Conservation (phyloP, 78 protist species). For the Corallochytrium limacisporum region DNA sequence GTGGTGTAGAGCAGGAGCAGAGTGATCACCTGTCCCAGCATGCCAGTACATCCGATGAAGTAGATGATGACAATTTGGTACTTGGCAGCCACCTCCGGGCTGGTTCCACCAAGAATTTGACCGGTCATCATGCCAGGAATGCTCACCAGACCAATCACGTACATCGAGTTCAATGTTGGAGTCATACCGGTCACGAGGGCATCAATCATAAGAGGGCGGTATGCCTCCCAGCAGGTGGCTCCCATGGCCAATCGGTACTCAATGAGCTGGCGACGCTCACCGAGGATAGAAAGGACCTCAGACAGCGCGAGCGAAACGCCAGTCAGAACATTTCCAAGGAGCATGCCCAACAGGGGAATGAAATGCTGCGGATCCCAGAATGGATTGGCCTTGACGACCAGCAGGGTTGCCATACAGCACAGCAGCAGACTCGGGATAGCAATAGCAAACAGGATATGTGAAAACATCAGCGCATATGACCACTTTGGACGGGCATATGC, state of each 20-base stretch:
- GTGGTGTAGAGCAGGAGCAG: too few relatives aligned
- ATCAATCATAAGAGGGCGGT: not conserved
- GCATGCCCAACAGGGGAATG: not conserved
- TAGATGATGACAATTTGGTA: not conserved
- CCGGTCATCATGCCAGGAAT: slow-evolving; percentile 20
- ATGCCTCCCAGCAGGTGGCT: not conserved
- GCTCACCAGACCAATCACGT: slow-evolving; percentile 4
- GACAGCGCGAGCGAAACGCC: not conserved
- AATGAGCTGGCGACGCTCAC: not conserved
- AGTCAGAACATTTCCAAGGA: not conserved
- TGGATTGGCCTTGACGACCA: too few relatives aligned
- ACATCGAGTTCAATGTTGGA: slow-evolving; percentile 3
- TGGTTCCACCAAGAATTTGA: not conserved
- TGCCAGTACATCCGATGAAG: too few relatives aligned
- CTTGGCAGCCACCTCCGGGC: not conserved
- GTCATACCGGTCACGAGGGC: slow-evolving; percentile 4
- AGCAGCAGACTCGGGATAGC: too few relatives aligned
- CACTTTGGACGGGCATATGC: too few relatives aligned
- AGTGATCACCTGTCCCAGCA: too few relatives aligned
- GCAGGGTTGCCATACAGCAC: too few relatives aligned
- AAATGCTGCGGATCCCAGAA: not conserved
- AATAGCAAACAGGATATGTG: too few relatives aligned
- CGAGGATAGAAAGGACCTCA: not conserved
- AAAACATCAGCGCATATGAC: too few relatives aligned
- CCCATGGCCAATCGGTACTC: not conserved